Base-by-base conservation (phyloP, 192 early-diverging fungal genomes). In the Phycomyces nitens region DNA sequence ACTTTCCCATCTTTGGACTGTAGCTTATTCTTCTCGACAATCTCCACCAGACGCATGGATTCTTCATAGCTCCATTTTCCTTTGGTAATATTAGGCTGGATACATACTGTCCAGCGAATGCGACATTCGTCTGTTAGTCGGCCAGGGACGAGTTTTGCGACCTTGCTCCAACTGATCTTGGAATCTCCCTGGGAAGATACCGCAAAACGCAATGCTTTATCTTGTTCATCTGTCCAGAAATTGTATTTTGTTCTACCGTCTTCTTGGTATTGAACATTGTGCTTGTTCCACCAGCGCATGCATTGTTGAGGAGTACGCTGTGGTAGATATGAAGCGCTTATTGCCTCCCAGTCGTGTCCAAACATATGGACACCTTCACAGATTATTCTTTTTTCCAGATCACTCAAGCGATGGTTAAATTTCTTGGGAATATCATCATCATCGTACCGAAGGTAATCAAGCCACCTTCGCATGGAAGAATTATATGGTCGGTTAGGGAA, bases 351-450 rank as follows among this genome's bases (percentile, higher is more conserved):
- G 49, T 68, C 39, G 12, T 29, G 41, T 11, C 71, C 71, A 68
- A 73, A 73, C 71, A 73, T 68, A 12, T 51, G 44, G 10, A 73
- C 61, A 6, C 71, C 71, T 64, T 73, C 51, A 10, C 40, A 23
- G 9, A 73, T 54, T 9, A 62, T 55, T 3, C 39, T 39, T 27
- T 64, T 67, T 39, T 73, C 71, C n/a, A 51, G n/a, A 12, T 64
- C 56, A 18, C 47, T 38, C 12, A 73, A 42, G 21, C 39, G 41
- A 5, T 20, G n/a, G 1, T 54, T 49, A 39, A 12, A 42, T 11
- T 29, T 47, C 1, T 44, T 20, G 14, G 14, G 1, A 0, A 27
- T 8, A 3, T 47, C 16, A 18, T 8, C 42, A 9, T 27, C 51
- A 39, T 5, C 39, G 1, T 53, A 51, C 51, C 51, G 53, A 15